phyloP scores from a whole-genome alignment of 768 basidiomycete genomes.

The Lentinula aciculospora region DNA sequence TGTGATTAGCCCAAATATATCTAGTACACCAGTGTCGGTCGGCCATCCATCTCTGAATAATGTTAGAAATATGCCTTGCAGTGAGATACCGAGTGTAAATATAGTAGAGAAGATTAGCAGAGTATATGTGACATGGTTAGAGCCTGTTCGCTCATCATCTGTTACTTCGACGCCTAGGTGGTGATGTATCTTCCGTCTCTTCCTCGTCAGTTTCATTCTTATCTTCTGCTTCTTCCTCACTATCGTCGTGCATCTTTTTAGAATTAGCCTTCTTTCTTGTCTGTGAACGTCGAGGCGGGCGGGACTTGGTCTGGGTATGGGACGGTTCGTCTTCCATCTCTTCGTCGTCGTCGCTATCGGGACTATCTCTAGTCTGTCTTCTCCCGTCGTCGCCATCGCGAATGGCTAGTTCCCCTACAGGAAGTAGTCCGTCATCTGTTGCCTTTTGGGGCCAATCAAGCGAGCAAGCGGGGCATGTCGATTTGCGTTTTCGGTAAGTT shows the following conservation, averaged over 20 bases:
- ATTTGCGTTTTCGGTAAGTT: conserved; percentile 37
- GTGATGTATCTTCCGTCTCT: not conserved
- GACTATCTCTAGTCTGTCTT: conserved; percentile 25
- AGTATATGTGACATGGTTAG: not conserved
- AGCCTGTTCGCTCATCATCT: conserved; percentile 2
- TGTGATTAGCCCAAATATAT: not conserved
- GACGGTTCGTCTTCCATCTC: conserved; percentile 28
- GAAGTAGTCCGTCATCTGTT: conserved; percentile 37
- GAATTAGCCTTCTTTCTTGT: conserved; percentile 7
- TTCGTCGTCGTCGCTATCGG: conserved; percentile 37
- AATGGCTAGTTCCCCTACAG: conserved; percentile 67
- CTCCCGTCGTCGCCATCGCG: conserved; percentile 51
- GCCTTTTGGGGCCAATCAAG: conserved; percentile 55
- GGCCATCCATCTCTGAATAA: not conserved
- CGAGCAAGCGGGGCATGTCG: conserved; percentile 52
- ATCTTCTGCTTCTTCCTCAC: conserved; percentile 23
- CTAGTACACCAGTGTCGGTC: not conserved
- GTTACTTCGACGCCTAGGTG: conserved; percentile 12
- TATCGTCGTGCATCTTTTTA: conserved; percentile 34
- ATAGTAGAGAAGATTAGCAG: not conserved
- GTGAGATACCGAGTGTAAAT: not conserved
- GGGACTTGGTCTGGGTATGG: conserved; percentile 20
- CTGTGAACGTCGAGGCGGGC: conserved; percentile 20
- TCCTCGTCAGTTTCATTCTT: conserved; percentile 13
- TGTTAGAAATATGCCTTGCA: too few relatives aligned